Evolutionary conservation across 768 basidiomycete species (phyloP), one percentile per base, ranked within the genome.

Genomic region (Hortiboletus flavorubellus): DNA sequence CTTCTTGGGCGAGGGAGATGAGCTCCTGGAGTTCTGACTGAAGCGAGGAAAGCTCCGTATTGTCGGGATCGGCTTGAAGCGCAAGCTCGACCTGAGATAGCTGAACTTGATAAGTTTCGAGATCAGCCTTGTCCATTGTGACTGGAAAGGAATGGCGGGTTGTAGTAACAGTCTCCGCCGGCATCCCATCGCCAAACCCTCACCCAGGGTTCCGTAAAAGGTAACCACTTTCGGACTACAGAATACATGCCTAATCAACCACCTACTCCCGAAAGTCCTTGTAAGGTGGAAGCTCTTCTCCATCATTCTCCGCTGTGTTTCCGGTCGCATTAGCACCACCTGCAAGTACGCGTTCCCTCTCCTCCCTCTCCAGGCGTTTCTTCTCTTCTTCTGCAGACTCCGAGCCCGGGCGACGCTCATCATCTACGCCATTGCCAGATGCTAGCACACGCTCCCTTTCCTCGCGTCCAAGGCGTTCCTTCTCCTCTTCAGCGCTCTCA

Each of bases 61-160:
- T 93, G 63, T 76, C 75, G 5, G 91, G 88, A 66, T 94, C 92
- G 40, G 83, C 70, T 46, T 82, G 76, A 45, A 95, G 84, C 18
- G 90, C 87, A 51, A 83, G 73, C 70, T 93, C 89, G 57, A 94
- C 91, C 69, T 93, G 90, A n/a, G 86, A 84, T 55, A 93, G 85
- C 68, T 92, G 90, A 11, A 89, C 88, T 75, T 93, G 89, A 68
- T 93, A 93, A 2, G 89, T 90, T 72, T 94, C 92, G 55, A 94
- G 82, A 71, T 93, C 92, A 55, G 81, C 76, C 64, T 82, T 84
- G 68, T 90, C 69, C 69, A 71, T 71, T 11, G 34, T 49, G 47
- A 10, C 7, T 34, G 16, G 38, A 16, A 18, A 4, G 11, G 31
- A 18, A 11, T 34, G 21, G 12, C 18, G 14, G 31, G 49, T 16